Evolutionary conservation across 352 stramenopile genomes (phyloP).

Genomic region (Phytophthora macrochlamydospora): DNA sequence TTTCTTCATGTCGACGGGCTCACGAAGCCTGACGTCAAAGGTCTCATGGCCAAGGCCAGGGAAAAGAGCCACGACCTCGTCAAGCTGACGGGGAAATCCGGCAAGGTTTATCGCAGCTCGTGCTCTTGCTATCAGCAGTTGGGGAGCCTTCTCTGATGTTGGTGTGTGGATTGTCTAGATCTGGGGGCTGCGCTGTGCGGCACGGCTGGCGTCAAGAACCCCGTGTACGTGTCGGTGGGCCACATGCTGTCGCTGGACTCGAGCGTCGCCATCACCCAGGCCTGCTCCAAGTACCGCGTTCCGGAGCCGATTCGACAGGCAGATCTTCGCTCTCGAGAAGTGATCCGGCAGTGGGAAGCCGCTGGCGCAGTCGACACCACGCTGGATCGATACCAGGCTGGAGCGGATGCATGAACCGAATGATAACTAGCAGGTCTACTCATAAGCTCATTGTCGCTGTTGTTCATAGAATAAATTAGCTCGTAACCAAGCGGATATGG

Average conservation of each 20-base stretch:
- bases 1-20: constrained; percentile 91
- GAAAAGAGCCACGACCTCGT: constrained; percentile 37
- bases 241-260: constrained; percentile 71
- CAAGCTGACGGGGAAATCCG: constrained; percentile 61
- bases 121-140: background rate
- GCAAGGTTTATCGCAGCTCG: constrained; percentile 35
- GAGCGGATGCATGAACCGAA: constrained; percentile 4
- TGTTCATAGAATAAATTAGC: constrained; percentile 37
- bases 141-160: background rate
- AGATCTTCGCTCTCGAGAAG: constrained; percentile 77
- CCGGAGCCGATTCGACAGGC: constrained; percentile 88
- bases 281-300: constrained; percentile 71
- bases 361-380: constrained; percentile 50
- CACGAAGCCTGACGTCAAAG: constrained; percentile 70
- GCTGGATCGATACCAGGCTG: constrained; percentile 48
- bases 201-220: constrained; percentile 68
- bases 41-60: constrained; percentile 51
- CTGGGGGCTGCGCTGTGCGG: constrained; percentile 81
- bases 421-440: background rate
- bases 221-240: constrained; percentile 86
- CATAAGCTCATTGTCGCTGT: too few species aligned
- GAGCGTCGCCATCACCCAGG: constrained; percentile 56
- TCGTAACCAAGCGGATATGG: constrained; percentile 11
- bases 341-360: constrained; percentile 74
- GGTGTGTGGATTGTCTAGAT: constrained; percentile 34